Percentiles rank a stretch among this genome's conserved stretches.
phyloP scores from a whole-genome alignment of 106 monocot genomes.

The Dendrobium huoshanense region DNA sequence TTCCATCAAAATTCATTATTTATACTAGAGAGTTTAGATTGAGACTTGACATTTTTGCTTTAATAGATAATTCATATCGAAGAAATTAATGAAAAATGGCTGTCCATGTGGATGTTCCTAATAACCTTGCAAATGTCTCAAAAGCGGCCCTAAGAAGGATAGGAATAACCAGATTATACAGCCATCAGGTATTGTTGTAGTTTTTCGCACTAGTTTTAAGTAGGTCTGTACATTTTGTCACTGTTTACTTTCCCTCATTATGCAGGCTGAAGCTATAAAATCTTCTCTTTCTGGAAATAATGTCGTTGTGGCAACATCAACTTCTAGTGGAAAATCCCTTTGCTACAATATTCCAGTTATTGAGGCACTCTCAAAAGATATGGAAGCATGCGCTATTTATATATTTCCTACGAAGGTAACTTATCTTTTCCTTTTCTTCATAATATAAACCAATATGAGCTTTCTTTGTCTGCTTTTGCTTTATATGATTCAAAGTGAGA shows the following conservation, averaged over 20 bases:
- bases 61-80: conserved; percentile 71
- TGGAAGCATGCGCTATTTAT: conserved; percentile 71
- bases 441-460: not conserved
- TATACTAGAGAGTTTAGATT: not conserved
- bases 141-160: conserved; percentile 38
- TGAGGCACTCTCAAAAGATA: conserved; percentile 52
- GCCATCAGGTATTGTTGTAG: conserved; percentile 46
- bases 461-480: not conserved
- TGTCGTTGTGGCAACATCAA: conserved; percentile 86
- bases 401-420: conserved; percentile 93
- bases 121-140: conserved; percentile 23
- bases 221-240: not conserved
- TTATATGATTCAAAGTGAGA: not conserved
- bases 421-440: not conserved
- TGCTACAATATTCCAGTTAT: conserved; percentile 93
- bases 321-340: conserved; percentile 96
- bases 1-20: not conserved
- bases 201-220: not conserved
- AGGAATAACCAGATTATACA: conserved; percentile 72
- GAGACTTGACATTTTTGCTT: not conserved
- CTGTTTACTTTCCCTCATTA: conserved; percentile 12
- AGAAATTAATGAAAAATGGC: conserved; percentile 51
- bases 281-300: conserved; percentile 63
- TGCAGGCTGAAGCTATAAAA: conserved; percentile 64
- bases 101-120: conserved; percentile 52